Evolutionary conservation across 306 rosid genomes (phyloP).

Genomic region (Cicer bijugum): DNA sequence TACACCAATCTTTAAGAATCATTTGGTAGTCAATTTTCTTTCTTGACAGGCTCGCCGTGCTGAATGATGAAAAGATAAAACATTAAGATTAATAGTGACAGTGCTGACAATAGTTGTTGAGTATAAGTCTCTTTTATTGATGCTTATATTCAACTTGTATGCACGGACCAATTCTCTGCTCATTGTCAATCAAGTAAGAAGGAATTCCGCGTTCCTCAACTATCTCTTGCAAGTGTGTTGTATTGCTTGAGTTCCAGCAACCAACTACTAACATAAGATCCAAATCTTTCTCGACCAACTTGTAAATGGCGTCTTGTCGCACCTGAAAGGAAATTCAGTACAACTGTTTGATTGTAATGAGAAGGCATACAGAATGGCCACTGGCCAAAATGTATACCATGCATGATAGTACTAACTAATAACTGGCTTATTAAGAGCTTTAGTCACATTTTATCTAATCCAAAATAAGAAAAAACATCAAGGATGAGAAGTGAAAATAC

Average conservation of each 20-base stretch:
- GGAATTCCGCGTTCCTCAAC: slow-evolving; percentile 92
- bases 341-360: slow-evolving; percentile 19
- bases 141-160: slow-evolving; percentile 71
- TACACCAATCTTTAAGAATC: slow-evolving; percentile 89
- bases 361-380: background rate
- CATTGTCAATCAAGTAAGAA: slow-evolving; percentile 92
- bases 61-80: slow-evolving; percentile 43
- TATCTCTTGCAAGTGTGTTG: slow-evolving; percentile 97
- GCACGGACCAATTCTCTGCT: slow-evolving; percentile 96
- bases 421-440: slow-evolving; percentile 9
- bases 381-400: background rate
- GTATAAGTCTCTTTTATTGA: slow-evolving; percentile 27
- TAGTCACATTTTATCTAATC: background rate
- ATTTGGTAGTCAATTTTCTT: slow-evolving; percentile 79
- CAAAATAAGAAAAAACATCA: slow-evolving; percentile 26
- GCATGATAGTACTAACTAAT: background rate
- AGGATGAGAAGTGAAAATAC: slow-evolving; percentile 49
- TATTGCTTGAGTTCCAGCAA: slow-evolving; percentile 98
- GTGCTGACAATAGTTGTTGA: slow-evolving; percentile 16
- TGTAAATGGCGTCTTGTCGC: slow-evolving; percentile 97
- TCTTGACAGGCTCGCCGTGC: slow-evolving; percentile 97
- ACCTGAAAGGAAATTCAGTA: slow-evolving; percentile 58
- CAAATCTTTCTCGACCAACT: slow-evolving; percentile 79
- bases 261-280: slow-evolving; percentile 91
- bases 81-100: background rate